Conservation (phyloP, 805 yeast genomes). For the Candida quercuum region DNA sequence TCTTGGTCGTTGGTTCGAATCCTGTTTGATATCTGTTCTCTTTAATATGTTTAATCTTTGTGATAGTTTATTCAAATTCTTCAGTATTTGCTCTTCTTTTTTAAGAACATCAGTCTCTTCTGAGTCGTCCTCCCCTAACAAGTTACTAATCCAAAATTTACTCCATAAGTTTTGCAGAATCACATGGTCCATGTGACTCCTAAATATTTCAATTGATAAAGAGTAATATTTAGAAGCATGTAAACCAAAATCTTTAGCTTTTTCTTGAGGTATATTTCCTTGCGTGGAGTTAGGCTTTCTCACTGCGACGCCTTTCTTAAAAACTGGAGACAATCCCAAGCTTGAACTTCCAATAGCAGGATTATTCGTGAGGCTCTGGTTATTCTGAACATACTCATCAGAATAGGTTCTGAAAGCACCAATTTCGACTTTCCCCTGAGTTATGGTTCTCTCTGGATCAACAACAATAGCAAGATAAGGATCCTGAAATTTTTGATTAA, state of each 20-base stretch:
- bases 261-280: slow-evolving; percentile 39
- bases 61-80: slow-evolving; percentile 13
- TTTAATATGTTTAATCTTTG: slow-evolving; percentile 3
- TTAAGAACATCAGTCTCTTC: slow-evolving; percentile 5
- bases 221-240: slow-evolving; percentile 68
- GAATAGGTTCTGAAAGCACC: slow-evolving; percentile 83
- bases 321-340: slow-evolving; percentile 10
- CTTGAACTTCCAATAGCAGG: slow-evolving; percentile 6
- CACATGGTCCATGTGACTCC: slow-evolving; percentile 43
- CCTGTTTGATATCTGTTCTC: background rate
- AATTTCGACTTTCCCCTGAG: slow-evolving; percentile 66
- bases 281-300: slow-evolving; percentile 2
- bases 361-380: slow-evolving; percentile 2
- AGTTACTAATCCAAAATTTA: slow-evolving; percentile 41
- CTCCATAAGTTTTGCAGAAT: slow-evolving; percentile 39
- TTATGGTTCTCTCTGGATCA: slow-evolving; percentile 68
- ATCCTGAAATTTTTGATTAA: slow-evolving; percentile 86
- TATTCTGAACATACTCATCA: slow-evolving; percentile 23
- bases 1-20: slow-evolving; percentile 2
- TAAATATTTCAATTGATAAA: slow-evolving; percentile 55
- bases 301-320: slow-evolving; percentile 2
- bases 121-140: slow-evolving; percentile 18
- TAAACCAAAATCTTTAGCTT: slow-evolving; percentile 60
- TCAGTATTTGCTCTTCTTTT: slow-evolving; percentile 6
- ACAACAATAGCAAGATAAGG: slow-evolving; percentile 87